Evolutionary conservation across 805 yeast species (phyloP), one percentile per base, ranked within the genome.

Genomic region (Starmera caribaea): DNA sequence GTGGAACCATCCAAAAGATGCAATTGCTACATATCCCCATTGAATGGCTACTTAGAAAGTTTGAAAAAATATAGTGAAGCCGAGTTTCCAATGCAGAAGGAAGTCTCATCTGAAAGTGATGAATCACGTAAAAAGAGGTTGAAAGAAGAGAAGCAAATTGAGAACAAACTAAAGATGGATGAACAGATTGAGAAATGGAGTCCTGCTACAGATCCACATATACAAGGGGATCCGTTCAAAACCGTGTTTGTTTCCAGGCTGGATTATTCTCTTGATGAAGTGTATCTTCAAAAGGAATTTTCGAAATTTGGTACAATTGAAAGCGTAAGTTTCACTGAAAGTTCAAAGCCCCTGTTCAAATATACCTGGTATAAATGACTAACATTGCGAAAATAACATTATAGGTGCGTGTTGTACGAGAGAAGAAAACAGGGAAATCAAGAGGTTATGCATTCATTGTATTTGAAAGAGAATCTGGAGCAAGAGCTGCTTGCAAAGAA

Each of bases 391-490:
- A n/a, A n/a, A n/a, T 21, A 26, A 11, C 8, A 13, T 11, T 26
- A 12, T 16, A 56, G 40, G 58, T 74, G 0, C 62, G 84, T 26
- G 66, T 81, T 1, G 83, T 81, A 0, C 62, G 75, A 42, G 77
- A 78, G 41, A 65, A 70, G 37, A 54, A 69, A 3, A 52, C 62
- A 2, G 75, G 73, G 6, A 71, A 73, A 43, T 73, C 89, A 4
- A 66, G 76, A 43, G 97, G 97, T 0, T 90, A 90, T 57, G 97
- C 82, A 1, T 90, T 90, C 53, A 64, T 88, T 2, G 79, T 80
- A 3, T 90, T 75, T 57, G 78, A 73, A 39, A 63, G 69, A 24
- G 82, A 77, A 15, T 44, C 59, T 2, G 83, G 78, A 42, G 81
- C 87, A 16, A 69, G 72, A 37, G 59, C 57, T 11, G 92, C 95